phyloP scores from a whole-genome alignment of 208 protist species.

The Porcisia deanei region DNA sequence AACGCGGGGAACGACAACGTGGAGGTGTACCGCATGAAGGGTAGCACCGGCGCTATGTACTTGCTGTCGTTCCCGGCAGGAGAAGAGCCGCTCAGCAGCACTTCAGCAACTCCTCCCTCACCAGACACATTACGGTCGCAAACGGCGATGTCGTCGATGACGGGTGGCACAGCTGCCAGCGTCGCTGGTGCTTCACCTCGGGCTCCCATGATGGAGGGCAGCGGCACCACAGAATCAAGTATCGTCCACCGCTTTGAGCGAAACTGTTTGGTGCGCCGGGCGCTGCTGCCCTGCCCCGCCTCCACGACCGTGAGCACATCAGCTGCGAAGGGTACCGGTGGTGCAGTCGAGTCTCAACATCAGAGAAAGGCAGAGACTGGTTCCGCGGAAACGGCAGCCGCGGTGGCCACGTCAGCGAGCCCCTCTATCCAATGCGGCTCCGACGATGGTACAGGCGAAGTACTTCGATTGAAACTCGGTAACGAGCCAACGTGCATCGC shows the following conservation, averaged over 20 bases:
- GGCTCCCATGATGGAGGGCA: neutral
- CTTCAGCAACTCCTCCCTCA: neutral
- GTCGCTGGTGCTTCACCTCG: neutral
- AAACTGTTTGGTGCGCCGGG: slow-evolving; percentile 27
- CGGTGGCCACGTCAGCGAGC: neutral
- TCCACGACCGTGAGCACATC: no score
- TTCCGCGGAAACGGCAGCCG: neutral
- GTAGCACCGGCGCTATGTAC: slow-evolving; percentile 30
- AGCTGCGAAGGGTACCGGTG: no score
- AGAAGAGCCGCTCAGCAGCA: neutral
- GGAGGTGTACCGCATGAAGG: slow-evolving; percentile 45
- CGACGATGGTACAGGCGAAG: slow-evolving; percentile 11
- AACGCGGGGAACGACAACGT: slow-evolving; percentile 15
- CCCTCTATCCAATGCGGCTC: slow-evolving; percentile 8
- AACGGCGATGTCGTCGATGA: no score
- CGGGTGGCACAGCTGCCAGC: neutral
- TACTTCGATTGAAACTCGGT: slow-evolving; percentile 16
- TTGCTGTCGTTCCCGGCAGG: slow-evolving; percentile 32
- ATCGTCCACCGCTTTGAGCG: slow-evolving; percentile 24
- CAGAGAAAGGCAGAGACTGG: neutral
- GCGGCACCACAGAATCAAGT: neutral
- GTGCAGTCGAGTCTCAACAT: no score
- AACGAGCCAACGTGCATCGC: slow-evolving; percentile 28
- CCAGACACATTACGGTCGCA: no score
- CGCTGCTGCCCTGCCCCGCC: slow-evolving; percentile 25